Evolutionary conservation across 371 early-diverging fungal species (phyloP).

Genomic region (Rhizopus sp.): DNA sequence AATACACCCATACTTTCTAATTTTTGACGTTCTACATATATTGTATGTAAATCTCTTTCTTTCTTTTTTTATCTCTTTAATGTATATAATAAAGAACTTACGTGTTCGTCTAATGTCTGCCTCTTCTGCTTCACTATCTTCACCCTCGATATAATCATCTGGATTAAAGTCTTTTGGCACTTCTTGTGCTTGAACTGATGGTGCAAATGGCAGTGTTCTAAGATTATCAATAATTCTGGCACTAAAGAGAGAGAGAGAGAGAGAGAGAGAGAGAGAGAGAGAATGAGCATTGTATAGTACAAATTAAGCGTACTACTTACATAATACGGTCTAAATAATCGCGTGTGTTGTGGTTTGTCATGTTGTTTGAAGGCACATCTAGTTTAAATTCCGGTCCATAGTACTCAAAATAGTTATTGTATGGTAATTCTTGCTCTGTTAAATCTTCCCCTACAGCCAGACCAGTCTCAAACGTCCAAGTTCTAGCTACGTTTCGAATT

Average conservation of each 20-base stretch:
- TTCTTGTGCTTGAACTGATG: conserved; percentile 93
- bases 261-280: too few species aligned
- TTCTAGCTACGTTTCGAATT: conserved; percentile 96
- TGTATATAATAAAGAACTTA: conserved; percentile 18
- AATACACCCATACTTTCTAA: conserved; percentile 39
- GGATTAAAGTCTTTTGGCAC: conserved; percentile 51
- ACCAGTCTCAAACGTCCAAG: conserved; percentile 99
- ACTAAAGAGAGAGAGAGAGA: too few species aligned
- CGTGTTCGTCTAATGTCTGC: conserved; percentile 46
- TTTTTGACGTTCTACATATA: conserved; percentile 32
- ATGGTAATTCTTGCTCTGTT: conserved; percentile 76
- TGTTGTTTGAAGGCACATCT: conserved; percentile 93
- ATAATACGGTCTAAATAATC: conserved; percentile 89
- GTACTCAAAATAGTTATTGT: conserved; percentile 94
- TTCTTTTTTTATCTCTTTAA: background rate
- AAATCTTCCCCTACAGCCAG: conserved; percentile 79
- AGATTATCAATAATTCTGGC: conserved; percentile 88
- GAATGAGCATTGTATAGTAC: background rate
- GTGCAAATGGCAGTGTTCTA: conserved; percentile 85
- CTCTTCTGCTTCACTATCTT: conserved; percentile 53
- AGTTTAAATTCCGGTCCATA: conserved; percentile 94
- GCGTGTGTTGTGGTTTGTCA: conserved; percentile 93
- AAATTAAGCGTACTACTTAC: conserved; percentile 38
- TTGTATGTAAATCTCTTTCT: background rate
- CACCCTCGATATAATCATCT: conserved; percentile 49